Base-by-base conservation (phyloP, 2,329 filamentous ascomycete species). In the Verticillium nubilum region DNA sequence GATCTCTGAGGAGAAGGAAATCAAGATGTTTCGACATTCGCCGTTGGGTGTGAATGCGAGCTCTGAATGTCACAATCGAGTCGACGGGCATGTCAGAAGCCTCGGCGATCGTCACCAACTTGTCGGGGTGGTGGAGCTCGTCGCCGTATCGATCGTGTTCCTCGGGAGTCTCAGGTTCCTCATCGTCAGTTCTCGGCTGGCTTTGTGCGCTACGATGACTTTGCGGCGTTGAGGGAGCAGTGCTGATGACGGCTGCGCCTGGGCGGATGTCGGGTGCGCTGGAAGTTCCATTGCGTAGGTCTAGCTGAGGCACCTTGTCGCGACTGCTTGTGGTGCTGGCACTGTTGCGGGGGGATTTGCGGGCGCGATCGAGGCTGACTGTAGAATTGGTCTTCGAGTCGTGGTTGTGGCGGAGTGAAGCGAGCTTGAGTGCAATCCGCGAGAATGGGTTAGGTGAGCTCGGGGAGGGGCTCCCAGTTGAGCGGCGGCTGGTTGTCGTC, bases 1-100 rank as follows among this genome's bases (percentile, higher is more conserved):
- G 89, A 74, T 97, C 91, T 59, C 93, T 88, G 69, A 97, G 89
- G 60, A 96, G 84, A 52, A 97, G 78, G 73, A 97, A 97, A 67
- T 92, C 90, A 33, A 97, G 80, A 65, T 90, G 88, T 66, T 90
- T 83, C 70, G 91, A 94, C 77, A 97, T 83, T 66, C 89, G 88
- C 54, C 93, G 86, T 60, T 95, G 81, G 59, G 92, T 91, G 72
- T 94, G 89, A 23, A 95, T 78, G 33, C 91, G 88, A 37, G 74
- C 76, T 59, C 76, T 70, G 61, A 78, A 77, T 57, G 72, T 76
- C 55, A 78, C 73, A 55, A 74, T 72, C 19, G 72, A 73, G 52
- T 74, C 75, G 28, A 65, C 15, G 25, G n/a, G 61, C 58, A 59
- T n/a, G 35, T 58, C 29, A 33, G 52, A 52, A 1, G 50, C 62